Percentiles rank a stretch among this genome's conserved stretches.
Evolutionary conservation across 2,329 filamentous ascomycete species (phyloP).

Genomic region (Xylariaceae sp.): DNA sequence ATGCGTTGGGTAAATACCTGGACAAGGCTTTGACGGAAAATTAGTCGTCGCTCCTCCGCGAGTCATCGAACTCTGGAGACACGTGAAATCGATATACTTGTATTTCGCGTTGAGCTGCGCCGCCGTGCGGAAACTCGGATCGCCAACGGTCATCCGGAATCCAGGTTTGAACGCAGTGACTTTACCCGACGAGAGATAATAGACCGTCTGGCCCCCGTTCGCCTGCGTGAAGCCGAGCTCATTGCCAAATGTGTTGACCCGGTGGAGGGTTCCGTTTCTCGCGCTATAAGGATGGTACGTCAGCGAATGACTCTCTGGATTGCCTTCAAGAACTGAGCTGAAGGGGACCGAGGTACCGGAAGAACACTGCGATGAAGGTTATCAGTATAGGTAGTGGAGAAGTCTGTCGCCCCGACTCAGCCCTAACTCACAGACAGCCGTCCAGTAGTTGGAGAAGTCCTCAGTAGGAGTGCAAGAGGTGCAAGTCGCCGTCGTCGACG

Average conservation of each 20-base stretch:
- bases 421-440: constrained; percentile 11
- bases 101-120: constrained; percentile 27
- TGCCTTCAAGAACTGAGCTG: too few relatives aligned
- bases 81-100: constrained; percentile 31
- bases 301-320: constrained; percentile 2
- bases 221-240: constrained; percentile 28
- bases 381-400: background rate
- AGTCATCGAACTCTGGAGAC: constrained; percentile 27
- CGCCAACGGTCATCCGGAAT: constrained; percentile 41
- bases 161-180: constrained; percentile 40
- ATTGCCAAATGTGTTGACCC: constrained; percentile 31
- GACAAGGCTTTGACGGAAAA: constrained; percentile 25
- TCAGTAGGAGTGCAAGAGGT: constrained; percentile 29
- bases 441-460: constrained; percentile 33
- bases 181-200: constrained; percentile 38
- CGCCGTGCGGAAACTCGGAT: constrained; percentile 31
- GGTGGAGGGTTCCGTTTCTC: constrained; percentile 30
- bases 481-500: constrained; percentile 27
- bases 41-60: constrained; percentile 27
- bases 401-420: background rate
- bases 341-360: constrained; percentile 5
- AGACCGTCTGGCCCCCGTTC: constrained; percentile 38
- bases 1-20: background rate
- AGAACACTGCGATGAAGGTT: constrained; percentile 5
- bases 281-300: constrained; percentile 19